A percentile compares a stretch with the other conserved stretches of the same genome.
These are phyloP conservation scores for Blastocladiella britannica DNA, from an alignment of 192 early-diverging fungal genomes.

Conservation along the genomic window DNA sequence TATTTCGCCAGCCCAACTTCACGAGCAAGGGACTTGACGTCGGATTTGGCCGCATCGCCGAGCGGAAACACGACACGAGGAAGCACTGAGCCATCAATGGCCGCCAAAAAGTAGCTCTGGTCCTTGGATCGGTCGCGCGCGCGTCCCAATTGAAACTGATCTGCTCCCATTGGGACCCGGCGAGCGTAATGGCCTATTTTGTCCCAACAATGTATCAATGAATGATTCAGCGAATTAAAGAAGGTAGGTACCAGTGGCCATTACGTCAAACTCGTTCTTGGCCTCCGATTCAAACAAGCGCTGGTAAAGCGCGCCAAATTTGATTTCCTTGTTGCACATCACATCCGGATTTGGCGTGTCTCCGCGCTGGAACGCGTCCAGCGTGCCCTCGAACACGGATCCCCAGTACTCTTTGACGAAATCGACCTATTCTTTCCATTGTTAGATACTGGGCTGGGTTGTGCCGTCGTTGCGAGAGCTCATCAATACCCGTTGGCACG, in stretches of 20 bases:
- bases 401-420: slow-evolving; percentile 84
- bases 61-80: slow-evolving; percentile 55
- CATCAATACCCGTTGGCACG: slow-evolving; percentile 19
- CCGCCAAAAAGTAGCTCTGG: slow-evolving; percentile 81
- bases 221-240: too few relatives aligned
- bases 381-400: slow-evolving; percentile 59
- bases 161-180: background rate
- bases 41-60: slow-evolving; percentile 43
- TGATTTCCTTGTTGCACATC: slow-evolving; percentile 72
- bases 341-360: slow-evolving; percentile 86
- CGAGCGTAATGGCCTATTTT: background rate
- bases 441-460: too few relatives aligned
- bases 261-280: too few relatives aligned
- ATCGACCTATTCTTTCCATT: slow-evolving; percentile 44
- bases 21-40: slow-evolving; percentile 49
- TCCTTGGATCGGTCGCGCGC: slow-evolving; percentile 60
- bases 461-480: too few relatives aligned
- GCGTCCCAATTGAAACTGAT: slow-evolving; percentile 1
- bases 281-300: slow-evolving; percentile 18
- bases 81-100: slow-evolving; percentile 25
- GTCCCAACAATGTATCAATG: background rate
- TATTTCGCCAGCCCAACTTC: slow-evolving; percentile 31
- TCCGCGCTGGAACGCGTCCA: slow-evolving; percentile 45
- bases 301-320: slow-evolving; percentile 74
- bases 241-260: too few relatives aligned